Base-by-base conservation (phyloP, 306 rosid genomes). In the Trifolium fragiferum region DNA sequence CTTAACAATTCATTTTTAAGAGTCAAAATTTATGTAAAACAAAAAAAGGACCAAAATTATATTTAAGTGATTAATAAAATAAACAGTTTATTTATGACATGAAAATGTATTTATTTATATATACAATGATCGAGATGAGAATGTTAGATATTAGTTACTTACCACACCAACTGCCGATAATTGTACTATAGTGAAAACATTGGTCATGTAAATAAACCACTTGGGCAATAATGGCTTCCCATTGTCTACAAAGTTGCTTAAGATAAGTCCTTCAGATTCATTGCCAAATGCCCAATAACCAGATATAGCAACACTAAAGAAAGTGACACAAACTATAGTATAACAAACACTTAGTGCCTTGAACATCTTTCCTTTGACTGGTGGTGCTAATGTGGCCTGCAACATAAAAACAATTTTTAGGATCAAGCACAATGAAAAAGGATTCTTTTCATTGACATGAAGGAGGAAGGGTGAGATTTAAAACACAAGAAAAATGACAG, bases 241-340 rank as follows among this genome's bases (percentile, higher is more conserved):
- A 44, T 67, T 67, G 37, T 80, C 86, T 59, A 90, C 83, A 32
- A 91, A 84, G 74, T 91, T 88, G 76, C 75, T 85, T 10, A 88
- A 73, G 16, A 93, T 58, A 47, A 87, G 83, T 38, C 93, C 85
- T 58, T 73, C 78, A 25, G 90, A 71, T 70, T 77, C 12, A 68
- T 88, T 91, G 5, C 98, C 98, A 82, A 91, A 93, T 51, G 92
- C 97, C 97, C 89, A 89, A 66, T 89, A 93, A 58, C 98, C 96
- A 66, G 93, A 86, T 37, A 88, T 74, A 4, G 93, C 81, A 5
- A 91, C 92, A 16, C 85, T 83, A 77, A 84, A 93, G 85, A 88
- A 93, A 19, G 91, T 91, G 20, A 68, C 25, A 0, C 37, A 43
- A 7, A 87, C 68, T 2, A 93, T 76, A 3, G 73, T 5, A 37